These are phyloP conservation scores for Solanum chaucha DNA, from an alignment of 257 asterid genomes.

Conservation along the genomic window DNA sequence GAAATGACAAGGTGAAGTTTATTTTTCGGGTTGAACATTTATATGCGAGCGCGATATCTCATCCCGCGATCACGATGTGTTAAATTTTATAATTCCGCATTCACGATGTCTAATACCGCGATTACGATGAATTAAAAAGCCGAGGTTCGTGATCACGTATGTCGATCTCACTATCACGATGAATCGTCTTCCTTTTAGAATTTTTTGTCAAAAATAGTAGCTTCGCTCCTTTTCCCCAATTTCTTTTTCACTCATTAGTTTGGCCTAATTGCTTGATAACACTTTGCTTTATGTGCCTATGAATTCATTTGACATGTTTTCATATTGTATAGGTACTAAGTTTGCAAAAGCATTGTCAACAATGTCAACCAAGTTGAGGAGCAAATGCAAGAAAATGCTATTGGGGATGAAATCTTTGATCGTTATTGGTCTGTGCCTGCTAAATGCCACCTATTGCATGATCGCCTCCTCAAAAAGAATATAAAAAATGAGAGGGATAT, in stretches of 20 bases:
- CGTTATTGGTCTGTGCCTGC: not conserved
- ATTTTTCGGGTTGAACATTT: too few relatives aligned
- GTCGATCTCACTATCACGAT: not conserved
- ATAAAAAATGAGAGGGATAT: not conserved
- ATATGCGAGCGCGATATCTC: too few relatives aligned
- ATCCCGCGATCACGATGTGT: too few relatives aligned
- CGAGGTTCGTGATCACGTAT: not conserved
- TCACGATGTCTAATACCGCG: too few relatives aligned
- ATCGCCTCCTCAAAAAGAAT: not conserved
- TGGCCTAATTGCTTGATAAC: not conserved
- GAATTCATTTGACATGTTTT: not conserved
- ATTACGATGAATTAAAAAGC: too few relatives aligned
- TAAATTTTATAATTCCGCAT: too few relatives aligned
- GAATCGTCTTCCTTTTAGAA: not conserved
- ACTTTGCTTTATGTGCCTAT: too few relatives aligned
- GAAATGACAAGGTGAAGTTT: too few relatives aligned
- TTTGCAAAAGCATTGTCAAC: not conserved
- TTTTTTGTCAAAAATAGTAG: not conserved
- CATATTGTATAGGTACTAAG: not conserved
- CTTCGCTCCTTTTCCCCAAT: not conserved
- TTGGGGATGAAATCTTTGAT: not conserved
- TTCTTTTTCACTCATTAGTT: not conserved
- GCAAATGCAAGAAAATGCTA: not conserved
- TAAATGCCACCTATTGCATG: not conserved
- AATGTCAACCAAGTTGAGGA: not conserved